These are phyloP conservation scores for Globisporangium ultimum DNA, from an alignment of 352 stramenopile genomes.

Conservation along the genomic window DNA sequence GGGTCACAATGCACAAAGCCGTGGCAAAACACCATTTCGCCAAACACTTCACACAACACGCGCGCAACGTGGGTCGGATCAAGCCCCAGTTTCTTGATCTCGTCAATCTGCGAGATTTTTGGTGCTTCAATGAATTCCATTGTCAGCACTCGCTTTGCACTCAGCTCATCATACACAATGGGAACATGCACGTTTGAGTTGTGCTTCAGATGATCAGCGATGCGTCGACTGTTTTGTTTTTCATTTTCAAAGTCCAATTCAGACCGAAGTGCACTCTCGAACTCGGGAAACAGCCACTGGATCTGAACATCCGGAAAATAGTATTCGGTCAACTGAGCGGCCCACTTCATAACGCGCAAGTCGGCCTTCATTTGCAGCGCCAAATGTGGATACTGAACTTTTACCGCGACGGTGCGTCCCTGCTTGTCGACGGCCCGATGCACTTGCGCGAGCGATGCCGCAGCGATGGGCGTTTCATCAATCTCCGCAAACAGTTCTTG, in stretches of 20 bases:
- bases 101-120: constrained; percentile 89
- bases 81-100: constrained; percentile 80
- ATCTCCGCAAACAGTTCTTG: constrained; percentile 90
- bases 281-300: constrained; percentile 95
- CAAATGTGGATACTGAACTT: constrained; percentile 94
- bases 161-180: constrained; percentile 81
- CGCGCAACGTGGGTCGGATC: constrained; percentile 78
- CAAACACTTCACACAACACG: constrained; percentile 91
- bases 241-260: constrained; percentile 88
- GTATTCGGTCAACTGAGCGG: constrained; percentile 57
- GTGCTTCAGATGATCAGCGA: constrained; percentile 51
- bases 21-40: constrained; percentile 93
- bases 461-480: constrained; percentile 91
- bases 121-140: constrained; percentile 98
- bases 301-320: constrained; percentile 91
- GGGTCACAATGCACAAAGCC: constrained; percentile 97
- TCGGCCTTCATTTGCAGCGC: constrained; percentile 70
- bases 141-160: constrained; percentile 89
- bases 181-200: constrained; percentile 78
- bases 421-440: constrained; percentile 89
- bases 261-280: constrained; percentile 71
- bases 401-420: constrained; percentile 92
- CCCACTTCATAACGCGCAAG: constrained; percentile 66
- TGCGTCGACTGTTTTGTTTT: constrained; percentile 74
- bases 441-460: constrained; percentile 95